These are phyloP conservation scores for Fusarium udum DNA, from an alignment of 2,329 filamentous ascomycete genomes.

Conservation along the genomic window DNA sequence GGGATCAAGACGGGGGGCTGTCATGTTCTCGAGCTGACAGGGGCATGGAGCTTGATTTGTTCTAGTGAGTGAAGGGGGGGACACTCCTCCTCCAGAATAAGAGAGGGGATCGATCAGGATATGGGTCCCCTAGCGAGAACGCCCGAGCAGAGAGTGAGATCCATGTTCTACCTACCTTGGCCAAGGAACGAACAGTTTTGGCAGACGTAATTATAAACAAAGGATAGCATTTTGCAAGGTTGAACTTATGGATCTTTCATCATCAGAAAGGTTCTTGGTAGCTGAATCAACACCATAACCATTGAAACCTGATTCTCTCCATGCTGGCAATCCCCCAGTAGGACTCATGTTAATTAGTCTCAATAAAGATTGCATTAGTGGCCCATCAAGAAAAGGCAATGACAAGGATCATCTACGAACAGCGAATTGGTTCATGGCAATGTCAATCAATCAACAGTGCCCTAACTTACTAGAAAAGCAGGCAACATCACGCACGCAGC, in stretches of 20 bases:
- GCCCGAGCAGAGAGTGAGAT: not conserved
- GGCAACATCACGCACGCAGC: constrained; percentile 23
- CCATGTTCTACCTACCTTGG: not conserved
- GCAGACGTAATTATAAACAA: not conserved
- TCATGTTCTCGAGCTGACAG: constrained; percentile 8
- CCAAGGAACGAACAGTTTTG: constrained; percentile 10
- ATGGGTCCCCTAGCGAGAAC: constrained; percentile 4
- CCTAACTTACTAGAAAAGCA: not conserved
- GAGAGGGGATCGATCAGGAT: constrained; percentile 14
- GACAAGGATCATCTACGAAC: constrained; percentile 8
- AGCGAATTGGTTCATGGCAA: constrained; percentile 11
- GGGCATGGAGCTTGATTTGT: constrained; percentile 22
- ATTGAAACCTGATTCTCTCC: constrained; percentile 2
- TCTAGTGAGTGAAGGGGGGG: not conserved
- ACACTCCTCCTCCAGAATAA: constrained; percentile 13
- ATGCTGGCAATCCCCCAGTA: not conserved
- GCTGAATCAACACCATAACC: not conserved
- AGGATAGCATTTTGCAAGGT: not conserved
- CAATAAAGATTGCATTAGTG: not conserved
- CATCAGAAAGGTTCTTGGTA: not conserved
- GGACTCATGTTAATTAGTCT: not conserved
- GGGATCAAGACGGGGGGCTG: constrained; percentile 24
- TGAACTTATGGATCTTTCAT: not conserved
- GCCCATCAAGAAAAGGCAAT: constrained; percentile 4
- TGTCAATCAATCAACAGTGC: constrained; percentile 6